Evolutionary conservation across 768 basidiomycete genomes (phyloP), one percentile per base, ranked within the genome.

Genomic region (Coprinopsis sp.): DNA sequence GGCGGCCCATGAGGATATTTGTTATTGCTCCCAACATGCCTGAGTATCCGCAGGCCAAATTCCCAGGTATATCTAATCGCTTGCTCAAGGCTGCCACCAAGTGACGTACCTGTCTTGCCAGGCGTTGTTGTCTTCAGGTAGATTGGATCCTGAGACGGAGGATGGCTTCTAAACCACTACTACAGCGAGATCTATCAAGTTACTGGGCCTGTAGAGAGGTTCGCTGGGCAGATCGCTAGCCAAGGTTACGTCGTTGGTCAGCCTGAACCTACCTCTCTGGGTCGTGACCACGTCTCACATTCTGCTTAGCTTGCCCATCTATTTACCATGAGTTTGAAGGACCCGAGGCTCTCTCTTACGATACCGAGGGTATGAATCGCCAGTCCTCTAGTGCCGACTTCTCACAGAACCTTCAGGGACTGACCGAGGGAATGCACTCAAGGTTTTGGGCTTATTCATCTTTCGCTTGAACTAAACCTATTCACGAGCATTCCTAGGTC

Each of bases 151-250:
- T 7, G 25, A 34, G 29, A 44, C n/a, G 46, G 27, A 11, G 28
- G 18, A 12, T 23, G 27, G 21, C 13, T 21, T 25, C 30, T 6
- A 18, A 29, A 33, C 38, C 24, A 24, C 16, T 16, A 23, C 12
- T 10, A 22, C 58, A 92, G 91, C 57, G 93, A 95, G 69, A 97
- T 97, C 45, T 97, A 96, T 61, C 89, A 91, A 63, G 91, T 94
- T 2, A 94, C 91, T n/a, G 91, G 91, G 0, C 93, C 93, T 28
- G 93, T 95, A n/a, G 92, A 94, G 62, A 80, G 93, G 40, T 91
- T 89, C 59, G 87, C 87, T 0, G 82, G 86, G 12, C 86, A 88
- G 66, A 91, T 93, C 54, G 91, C 90, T 7, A 89, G 85, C 51
- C 84, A 91, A 24, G 90, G 90, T 52, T 90, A 78, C 54, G 77